phyloP scores from a whole-genome alignment of 2,329 filamentous ascomycete genomes.

The Coniella lustricola region DNA sequence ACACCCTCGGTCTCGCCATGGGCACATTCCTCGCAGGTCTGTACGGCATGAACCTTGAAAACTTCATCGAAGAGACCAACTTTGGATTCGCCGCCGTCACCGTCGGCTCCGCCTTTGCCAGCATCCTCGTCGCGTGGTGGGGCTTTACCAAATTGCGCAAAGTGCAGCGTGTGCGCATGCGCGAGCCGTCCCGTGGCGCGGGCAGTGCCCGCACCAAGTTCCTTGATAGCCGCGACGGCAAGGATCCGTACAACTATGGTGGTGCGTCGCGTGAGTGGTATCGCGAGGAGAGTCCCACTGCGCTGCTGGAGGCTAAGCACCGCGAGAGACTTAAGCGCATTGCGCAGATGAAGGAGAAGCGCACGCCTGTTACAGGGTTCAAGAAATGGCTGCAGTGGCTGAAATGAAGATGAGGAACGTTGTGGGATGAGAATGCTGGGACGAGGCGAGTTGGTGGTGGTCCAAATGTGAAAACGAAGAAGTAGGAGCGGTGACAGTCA shows the following conservation, averaged over 20 bases:
- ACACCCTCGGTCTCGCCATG: slow-evolving; percentile 87
- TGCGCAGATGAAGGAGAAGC: slow-evolving; percentile 38
- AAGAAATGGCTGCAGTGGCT: slow-evolving; percentile 25
- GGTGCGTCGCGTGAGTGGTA: slow-evolving; percentile 33
- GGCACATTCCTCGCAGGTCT: slow-evolving; percentile 95
- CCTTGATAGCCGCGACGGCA: background rate
- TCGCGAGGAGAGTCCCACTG: slow-evolving; percentile 42
- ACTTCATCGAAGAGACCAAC: slow-evolving; percentile 92
- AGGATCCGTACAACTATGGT: slow-evolving; percentile 7
- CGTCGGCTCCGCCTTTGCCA: slow-evolving; percentile 61
- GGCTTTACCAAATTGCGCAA: slow-evolving; percentile 77
- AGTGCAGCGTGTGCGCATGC: slow-evolving; percentile 82
- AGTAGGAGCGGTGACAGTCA: too few species aligned
- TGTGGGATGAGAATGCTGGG: background rate
- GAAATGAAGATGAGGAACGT: background rate
- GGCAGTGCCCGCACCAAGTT: slow-evolving; percentile 6
- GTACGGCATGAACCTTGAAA: slow-evolving; percentile 99
- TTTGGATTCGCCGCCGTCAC: slow-evolving; percentile 78
- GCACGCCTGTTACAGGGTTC: slow-evolving; percentile 19
- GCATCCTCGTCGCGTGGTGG: slow-evolving; percentile 72
- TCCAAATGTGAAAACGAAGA: too few species aligned
- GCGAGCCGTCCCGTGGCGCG: slow-evolving; percentile 4
- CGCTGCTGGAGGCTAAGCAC: slow-evolving; percentile 46
- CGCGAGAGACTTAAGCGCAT: slow-evolving; percentile 47
- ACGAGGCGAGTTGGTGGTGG: too few species aligned